Conservation (phyloP, 2,329 filamentous ascomycete species). For the Dactylellina haptotyla region DNA sequence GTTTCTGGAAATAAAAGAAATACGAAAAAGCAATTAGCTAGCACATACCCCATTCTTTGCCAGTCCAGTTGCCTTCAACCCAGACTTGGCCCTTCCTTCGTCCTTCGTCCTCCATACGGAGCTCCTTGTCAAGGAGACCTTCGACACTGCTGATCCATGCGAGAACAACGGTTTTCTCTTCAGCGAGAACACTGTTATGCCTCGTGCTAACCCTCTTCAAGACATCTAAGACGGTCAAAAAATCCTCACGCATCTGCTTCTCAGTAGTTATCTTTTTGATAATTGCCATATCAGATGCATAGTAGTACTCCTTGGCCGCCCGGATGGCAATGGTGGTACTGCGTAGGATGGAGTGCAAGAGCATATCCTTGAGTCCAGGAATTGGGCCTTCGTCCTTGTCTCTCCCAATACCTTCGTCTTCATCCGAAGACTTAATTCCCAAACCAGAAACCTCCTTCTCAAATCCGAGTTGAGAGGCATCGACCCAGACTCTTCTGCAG, state of each 20-base stretch:
- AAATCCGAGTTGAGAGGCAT: conserved; percentile 45
- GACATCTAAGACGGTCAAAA: conserved; percentile 87
- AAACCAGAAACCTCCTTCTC: conserved; percentile 34
- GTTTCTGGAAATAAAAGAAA: conserved; percentile 52
- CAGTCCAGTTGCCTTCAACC: conserved; percentile 80
- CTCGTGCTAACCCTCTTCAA: conserved; percentile 90
- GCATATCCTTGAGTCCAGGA: conserved; percentile 47
- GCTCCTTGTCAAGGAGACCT: conserved; percentile 78
- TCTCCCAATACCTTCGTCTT: conserved; percentile 43
- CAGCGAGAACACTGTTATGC: conserved; percentile 78
- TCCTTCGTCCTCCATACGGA: conserved; percentile 79
- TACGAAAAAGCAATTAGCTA: conserved; percentile 54
- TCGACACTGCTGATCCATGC: conserved; percentile 83
- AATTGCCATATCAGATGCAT: conserved; percentile 84
- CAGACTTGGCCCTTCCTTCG: conserved; percentile 76
- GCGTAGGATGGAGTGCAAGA: conserved; percentile 74
- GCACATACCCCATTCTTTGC: conserved; percentile 70
- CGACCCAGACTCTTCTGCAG: conserved; percentile 52
- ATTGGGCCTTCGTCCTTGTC: conserved; percentile 52
- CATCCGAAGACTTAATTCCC: conserved; percentile 28
- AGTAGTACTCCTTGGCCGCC: conserved; percentile 96
- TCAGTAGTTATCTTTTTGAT: conserved; percentile 89
- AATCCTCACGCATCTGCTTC: conserved; percentile 81
- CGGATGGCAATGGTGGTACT: conserved; percentile 94
- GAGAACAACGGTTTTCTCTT: conserved; percentile 79